Conservation (phyloP, 2,329 filamentous ascomycete genomes). For the Talaromyces pinophilus region DNA sequence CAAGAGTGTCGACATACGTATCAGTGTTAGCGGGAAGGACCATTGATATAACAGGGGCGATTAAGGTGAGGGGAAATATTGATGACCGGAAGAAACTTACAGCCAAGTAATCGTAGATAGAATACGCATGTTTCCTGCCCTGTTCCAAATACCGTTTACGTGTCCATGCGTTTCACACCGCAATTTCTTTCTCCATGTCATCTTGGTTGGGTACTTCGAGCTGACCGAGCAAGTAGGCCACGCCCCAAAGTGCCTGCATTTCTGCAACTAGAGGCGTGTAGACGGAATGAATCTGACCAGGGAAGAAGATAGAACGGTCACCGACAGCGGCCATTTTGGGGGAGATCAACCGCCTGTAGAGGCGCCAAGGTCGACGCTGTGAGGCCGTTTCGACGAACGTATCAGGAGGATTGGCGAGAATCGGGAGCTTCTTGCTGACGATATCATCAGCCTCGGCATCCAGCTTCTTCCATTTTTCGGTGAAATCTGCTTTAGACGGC, state of each 20-base stretch:
- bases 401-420: constrained; percentile 5
- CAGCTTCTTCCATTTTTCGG: neutral
- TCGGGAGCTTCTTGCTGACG: neutral
- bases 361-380: constrained; percentile 4
- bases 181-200: constrained; percentile 11
- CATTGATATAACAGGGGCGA: neutral
- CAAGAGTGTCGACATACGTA: constrained; percentile 35
- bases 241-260: constrained; percentile 7
- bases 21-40: neutral
- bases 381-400: neutral
- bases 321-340: neutral
- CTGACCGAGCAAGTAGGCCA: neutral
- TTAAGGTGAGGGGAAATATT: neutral
- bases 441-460: neutral
- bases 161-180: constrained; percentile 11
- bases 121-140: constrained; percentile 11
- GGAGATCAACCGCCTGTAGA: constrained; percentile 12
- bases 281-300: constrained; percentile 4
- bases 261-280: constrained; percentile 10
- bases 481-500: constrained; percentile 4
- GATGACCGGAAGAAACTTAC: neutral
- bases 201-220: constrained; percentile 4
- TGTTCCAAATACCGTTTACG: constrained; percentile 14
- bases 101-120: constrained; percentile 5
- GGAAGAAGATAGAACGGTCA: constrained; percentile 6